Evolutionary conservation across 1,284 basidiomycete species (phyloP), one percentile per base, ranked within the genome.

Genomic region (Caloboletus firmus): DNA sequence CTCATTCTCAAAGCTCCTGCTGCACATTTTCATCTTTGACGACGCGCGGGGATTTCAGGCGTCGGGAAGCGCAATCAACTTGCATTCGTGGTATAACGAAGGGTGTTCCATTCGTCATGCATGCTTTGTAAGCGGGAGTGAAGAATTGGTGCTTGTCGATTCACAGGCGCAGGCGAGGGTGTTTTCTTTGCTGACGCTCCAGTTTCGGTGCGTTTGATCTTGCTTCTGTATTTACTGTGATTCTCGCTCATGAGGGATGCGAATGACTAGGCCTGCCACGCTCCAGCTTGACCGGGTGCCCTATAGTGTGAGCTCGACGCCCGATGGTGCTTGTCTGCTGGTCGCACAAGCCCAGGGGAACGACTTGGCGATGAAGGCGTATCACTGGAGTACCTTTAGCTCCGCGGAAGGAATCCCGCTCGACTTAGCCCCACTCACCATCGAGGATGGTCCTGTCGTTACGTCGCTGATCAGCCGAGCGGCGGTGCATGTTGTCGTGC

Each of bases 321-420:
- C 82, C 0, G 83, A 84, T 55, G 80, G 79, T 1, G 72, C 81
- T 8, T 83, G 81, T 59, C 65, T 84, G 9, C 52, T 82, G 24
- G 64, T 66, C 61, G 20, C 52, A 46, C 30, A 62, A 57, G 66
- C 79, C 45, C 52, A 41, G 0, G 65, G 66, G 31, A 49, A 7
- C 3, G 35, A 54, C 2, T 36, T 69, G 45, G 28, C 20, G 0
- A 13, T 66, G 8, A 57, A 40, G 0, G 66, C 62, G 0, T 67
- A 63, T 18, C 66, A 69, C 24, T 69, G 60, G 64, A 54, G 48
- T n/a, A 57, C 65, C 0, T 59, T 65, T 45, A 62, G 62, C 2
- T 67, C 65, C 1, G 48, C 58, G 0, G 55, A 63, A 7, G 64
- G 64, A 15, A 62, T 46, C 13, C 30, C 30, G 0, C 63, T 65